Evolutionary conservation across 805 yeast species (phyloP).

Genomic region (Lipomyces sp.): DNA sequence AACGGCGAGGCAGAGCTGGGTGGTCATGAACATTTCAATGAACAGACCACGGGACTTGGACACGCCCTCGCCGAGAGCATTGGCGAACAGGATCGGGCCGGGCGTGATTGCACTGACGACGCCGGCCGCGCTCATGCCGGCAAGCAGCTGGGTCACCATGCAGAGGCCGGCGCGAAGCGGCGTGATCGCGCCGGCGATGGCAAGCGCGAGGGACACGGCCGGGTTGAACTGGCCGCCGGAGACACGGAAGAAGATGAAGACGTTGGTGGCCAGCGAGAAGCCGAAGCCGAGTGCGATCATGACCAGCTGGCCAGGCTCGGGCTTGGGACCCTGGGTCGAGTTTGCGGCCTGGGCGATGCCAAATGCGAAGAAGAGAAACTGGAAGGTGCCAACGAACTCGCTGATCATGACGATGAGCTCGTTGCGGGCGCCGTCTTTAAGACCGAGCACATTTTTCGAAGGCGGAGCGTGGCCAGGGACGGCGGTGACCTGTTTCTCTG

Average conservation of each 20-base stretch:
- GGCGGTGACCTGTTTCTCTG: background rate
- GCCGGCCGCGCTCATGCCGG: constrained; percentile 91
- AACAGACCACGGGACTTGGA: constrained; percentile 74
- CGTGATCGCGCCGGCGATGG: constrained; percentile 68
- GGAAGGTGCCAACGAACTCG: constrained; percentile 83
- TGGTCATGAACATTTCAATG: constrained; percentile 77
- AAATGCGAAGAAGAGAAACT: constrained; percentile 77
- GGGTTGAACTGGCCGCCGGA: constrained; percentile 92
- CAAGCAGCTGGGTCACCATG: constrained; percentile 67
- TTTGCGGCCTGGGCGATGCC: constrained; percentile 82
- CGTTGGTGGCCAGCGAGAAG: constrained; percentile 73
- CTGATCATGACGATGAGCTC: constrained; percentile 68
- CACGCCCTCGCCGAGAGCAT: constrained; percentile 66
- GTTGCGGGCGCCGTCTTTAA: constrained; percentile 50
- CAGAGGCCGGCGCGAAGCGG: constrained; percentile 67
- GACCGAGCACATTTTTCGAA: constrained; percentile 32
- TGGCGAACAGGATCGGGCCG: constrained; percentile 68
- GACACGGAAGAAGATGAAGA: constrained; percentile 64
- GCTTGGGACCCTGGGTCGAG: constrained; percentile 41
- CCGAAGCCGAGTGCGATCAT: constrained; percentile 88
- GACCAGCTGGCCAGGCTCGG: constrained; percentile 63
- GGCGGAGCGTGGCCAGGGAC: background rate
- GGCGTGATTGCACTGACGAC: constrained; percentile 85
- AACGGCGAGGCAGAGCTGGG: constrained; percentile 70
- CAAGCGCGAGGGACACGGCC: constrained; percentile 72